A percentile compares a stretch with the other conserved stretches of the same genome.
phyloP scores from a whole-genome alignment of 2,329 filamentous ascomycete species.

The Neospermospora avenae region DNA sequence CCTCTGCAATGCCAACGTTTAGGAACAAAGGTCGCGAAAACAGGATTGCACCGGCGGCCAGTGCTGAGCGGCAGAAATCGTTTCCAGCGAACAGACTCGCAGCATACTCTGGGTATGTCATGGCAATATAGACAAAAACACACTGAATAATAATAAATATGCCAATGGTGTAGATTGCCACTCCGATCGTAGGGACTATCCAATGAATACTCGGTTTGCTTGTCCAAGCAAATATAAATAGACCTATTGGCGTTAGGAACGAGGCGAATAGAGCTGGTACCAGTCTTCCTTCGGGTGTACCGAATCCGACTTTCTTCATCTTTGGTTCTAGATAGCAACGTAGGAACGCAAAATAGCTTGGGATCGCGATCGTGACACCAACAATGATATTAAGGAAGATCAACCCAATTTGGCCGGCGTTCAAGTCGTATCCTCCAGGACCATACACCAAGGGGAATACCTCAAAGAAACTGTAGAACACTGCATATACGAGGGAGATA shows the following conservation, averaged over 20 bases:
- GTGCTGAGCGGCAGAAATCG: constrained; percentile 35
- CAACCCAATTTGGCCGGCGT: constrained; percentile 52
- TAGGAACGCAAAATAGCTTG: constrained; percentile 45
- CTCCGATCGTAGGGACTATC: constrained; percentile 53
- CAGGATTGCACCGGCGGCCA: constrained; percentile 51
- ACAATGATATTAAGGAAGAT: constrained; percentile 57
- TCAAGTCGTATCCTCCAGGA: constrained; percentile 51
- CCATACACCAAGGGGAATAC: constrained; percentile 60
- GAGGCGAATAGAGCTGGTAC: constrained; percentile 40
- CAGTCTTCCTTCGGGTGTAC: constrained; percentile 35
- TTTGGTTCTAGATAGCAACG: constrained; percentile 35
- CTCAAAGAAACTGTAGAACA: constrained; percentile 61
- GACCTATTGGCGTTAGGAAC: constrained; percentile 49
- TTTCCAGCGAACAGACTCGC: constrained; percentile 49
- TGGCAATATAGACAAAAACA: constrained; percentile 54
- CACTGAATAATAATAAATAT: constrained; percentile 50
- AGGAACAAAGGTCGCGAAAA: constrained; percentile 56
- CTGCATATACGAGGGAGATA: constrained; percentile 56
- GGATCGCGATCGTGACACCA: constrained; percentile 47
- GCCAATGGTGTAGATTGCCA: constrained; percentile 49
- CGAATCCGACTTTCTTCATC: constrained; percentile 25
- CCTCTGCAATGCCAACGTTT: constrained; percentile 55
- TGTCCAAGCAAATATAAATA: constrained; percentile 54
- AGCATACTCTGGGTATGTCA: constrained; percentile 51
- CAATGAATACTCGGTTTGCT: constrained; percentile 48